These are phyloP conservation scores for Canavalia gladiata DNA, from an alignment of 306 rosid genomes.

Conservation along the genomic window DNA sequence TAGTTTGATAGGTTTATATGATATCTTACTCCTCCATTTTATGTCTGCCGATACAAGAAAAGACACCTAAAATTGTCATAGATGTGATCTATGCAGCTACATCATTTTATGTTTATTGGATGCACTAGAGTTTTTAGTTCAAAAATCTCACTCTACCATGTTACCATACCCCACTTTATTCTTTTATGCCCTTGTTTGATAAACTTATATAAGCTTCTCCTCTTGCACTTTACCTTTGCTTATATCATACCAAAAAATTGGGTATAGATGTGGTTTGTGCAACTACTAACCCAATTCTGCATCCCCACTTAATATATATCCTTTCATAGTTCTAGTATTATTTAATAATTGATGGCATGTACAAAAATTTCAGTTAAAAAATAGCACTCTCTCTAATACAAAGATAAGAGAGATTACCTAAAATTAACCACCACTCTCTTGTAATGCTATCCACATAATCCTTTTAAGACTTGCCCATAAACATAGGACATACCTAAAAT, in stretches of 20 bases:
- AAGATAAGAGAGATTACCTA: constrained; percentile 36
- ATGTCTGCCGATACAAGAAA: constrained; percentile 8
- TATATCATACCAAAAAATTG: background rate
- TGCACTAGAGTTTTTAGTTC: background rate
- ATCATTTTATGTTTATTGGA: background rate
- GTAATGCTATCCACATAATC: constrained; percentile 57
- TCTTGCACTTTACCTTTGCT: background rate
- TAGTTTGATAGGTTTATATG: constrained; percentile 10
- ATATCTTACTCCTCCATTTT: constrained; percentile 4
- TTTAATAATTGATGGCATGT: background rate
- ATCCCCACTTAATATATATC: background rate
- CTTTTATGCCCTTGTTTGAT: background rate
- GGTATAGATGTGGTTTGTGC: background rate
- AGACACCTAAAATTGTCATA: constrained; percentile 39
- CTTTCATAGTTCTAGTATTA: background rate
- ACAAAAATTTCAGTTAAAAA: background rate
- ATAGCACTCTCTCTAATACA: background rate
- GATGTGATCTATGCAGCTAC: background rate
- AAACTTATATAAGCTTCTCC: constrained; percentile 4
- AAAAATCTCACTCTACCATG: constrained; percentile 27
- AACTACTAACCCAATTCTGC: background rate
- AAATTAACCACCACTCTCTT: constrained; percentile 45
- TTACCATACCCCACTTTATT: background rate
- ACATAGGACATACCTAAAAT: constrained; percentile 56
- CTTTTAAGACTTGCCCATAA: constrained; percentile 56